These are phyloP conservation scores for Maudiozyma saulgeensis DNA, from an alignment of 805 yeast genomes.

Conservation along the genomic window DNA sequence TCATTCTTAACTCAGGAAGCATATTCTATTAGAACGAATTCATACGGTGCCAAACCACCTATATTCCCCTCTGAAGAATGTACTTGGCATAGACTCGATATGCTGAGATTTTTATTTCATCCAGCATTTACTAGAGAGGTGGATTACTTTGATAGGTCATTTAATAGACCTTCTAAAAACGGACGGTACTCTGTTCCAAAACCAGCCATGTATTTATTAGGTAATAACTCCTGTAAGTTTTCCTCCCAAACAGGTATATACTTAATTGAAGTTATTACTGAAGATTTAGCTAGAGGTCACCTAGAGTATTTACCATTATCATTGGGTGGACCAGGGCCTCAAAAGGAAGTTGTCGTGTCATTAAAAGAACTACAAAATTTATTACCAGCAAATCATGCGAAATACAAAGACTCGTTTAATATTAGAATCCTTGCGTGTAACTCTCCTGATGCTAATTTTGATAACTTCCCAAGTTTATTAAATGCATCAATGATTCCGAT, in stretches of 20 bases:
- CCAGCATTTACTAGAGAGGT: conserved; percentile 66
- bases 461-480: conserved; percentile 34
- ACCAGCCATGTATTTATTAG: conserved; percentile 40
- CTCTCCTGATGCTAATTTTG: conserved; percentile 46
- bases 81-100: conserved; percentile 79
- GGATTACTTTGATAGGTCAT: conserved; percentile 44
- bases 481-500: conserved; percentile 14
- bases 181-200: conserved; percentile 16
- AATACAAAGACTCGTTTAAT: conserved; percentile 25
- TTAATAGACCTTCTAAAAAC: conserved; percentile 28
- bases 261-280: conserved; percentile 59
- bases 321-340: conserved; percentile 55
- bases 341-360: conserved; percentile 39
- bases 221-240: conserved; percentile 36
- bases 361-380: conserved; percentile 36
- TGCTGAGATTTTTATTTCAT: conserved; percentile 69
- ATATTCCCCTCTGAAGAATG: conserved; percentile 57
- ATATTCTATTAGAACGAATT: conserved; percentile 42
- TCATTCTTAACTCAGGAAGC: conserved; percentile 69
- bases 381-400: conserved; percentile 24
- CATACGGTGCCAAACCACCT: conserved; percentile 38
- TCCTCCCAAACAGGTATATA: conserved; percentile 60
- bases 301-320: conserved; percentile 51
- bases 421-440: conserved; percentile 51
- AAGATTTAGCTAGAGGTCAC: conserved; percentile 42